Conservation (phyloP, 2,329 filamentous ascomycete genomes). For the Claviceps sp. region DNA sequence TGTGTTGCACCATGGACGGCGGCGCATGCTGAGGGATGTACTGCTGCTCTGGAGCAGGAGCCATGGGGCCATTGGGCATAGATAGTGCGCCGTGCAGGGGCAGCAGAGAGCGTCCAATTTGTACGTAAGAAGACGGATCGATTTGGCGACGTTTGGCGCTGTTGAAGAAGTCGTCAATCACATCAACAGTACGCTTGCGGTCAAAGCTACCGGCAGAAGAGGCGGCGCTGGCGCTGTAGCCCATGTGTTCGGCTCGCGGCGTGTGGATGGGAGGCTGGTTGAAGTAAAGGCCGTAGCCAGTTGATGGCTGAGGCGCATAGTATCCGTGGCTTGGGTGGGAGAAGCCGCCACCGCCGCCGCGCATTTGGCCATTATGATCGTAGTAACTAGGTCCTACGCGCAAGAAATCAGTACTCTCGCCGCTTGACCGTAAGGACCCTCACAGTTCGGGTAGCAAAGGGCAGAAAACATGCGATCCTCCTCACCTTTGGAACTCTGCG, state of each 20-base stretch:
- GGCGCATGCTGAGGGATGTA: slow-evolving; percentile 36
- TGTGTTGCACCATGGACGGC: slow-evolving; percentile 38
- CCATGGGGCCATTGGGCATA: slow-evolving; percentile 39
- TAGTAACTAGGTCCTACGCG: slow-evolving; percentile 44
- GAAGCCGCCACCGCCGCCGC: slow-evolving; percentile 38
- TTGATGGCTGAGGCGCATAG: slow-evolving; percentile 41
- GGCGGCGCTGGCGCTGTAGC: slow-evolving; percentile 36
- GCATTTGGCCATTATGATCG: slow-evolving; percentile 52
- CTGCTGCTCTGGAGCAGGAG: slow-evolving; percentile 27
- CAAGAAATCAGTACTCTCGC: slow-evolving; percentile 7
- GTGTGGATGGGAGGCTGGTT: slow-evolving; percentile 45
- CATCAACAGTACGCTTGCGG: slow-evolving; percentile 75
- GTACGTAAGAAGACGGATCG: slow-evolving; percentile 76
- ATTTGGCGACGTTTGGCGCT: slow-evolving; percentile 85
- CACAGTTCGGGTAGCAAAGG: slow-evolving; percentile 8
- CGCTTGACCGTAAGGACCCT: too few species aligned
- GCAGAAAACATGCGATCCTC: not conserved
- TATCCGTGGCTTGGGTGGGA: slow-evolving; percentile 44
- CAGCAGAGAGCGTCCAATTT: slow-evolving; percentile 79
- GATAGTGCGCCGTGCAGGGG: slow-evolving; percentile 61
- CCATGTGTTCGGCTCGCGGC: slow-evolving; percentile 46
- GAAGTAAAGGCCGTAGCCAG: slow-evolving; percentile 67
- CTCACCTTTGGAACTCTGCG: slow-evolving; percentile 40
- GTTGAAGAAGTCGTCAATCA: slow-evolving; percentile 86
- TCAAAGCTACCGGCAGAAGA: slow-evolving; percentile 39